Evolutionary conservation across 2,329 filamentous ascomycete species (phyloP), one percentile per base, ranked within the genome.

Genomic region (Westerdykella aurantiaca): DNA sequence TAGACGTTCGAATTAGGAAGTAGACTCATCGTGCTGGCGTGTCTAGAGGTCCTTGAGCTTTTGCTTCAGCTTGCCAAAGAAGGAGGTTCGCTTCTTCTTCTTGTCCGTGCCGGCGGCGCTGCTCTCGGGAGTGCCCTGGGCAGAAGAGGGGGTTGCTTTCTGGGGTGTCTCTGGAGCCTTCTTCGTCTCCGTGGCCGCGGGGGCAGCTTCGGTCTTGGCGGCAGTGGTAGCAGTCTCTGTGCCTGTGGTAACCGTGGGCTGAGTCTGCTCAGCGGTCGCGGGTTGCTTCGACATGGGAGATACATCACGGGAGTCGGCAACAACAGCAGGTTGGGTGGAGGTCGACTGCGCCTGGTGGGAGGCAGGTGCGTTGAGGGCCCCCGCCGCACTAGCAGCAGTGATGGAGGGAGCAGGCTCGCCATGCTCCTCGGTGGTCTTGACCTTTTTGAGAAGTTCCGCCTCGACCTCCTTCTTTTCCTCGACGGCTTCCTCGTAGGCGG

Each of bases 401-500:
- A 54, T 52, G 23, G 58, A 63, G 9, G 67, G 66, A 25, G 68
- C 67, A 29, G 68, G 66, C 43, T 68, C 64, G 31, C 67, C 67
- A 41, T 57, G 46, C 31, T 61, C 60, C 38, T 69, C 48, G 5
- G 56, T 51, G 6, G 58, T 52, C 44, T 60, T 11, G 47, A 80
- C 73, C 61, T 83, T 77, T 48, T 78, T 73, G 33, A 87, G 70
- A 11, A 91, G 73, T 69, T 91, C 83, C 21, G 78, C 67, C 71
- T 94, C 88, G 5, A 89, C 75, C 9, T 73, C 76, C 64, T 79
- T 80, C 78, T 93, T 93, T 56, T 90, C 86, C 49, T 78, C 70
- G 6, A 93, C 85, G 14, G 82, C 85, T 43, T 76, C 75, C 1
- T 80, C 72, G 66, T 82, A 84, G 43, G 78, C 77, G 31, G 85